Evolutionary conservation across 148 eudicot genomes (phyloP).

Genomic region (Cornus suecica): DNA sequence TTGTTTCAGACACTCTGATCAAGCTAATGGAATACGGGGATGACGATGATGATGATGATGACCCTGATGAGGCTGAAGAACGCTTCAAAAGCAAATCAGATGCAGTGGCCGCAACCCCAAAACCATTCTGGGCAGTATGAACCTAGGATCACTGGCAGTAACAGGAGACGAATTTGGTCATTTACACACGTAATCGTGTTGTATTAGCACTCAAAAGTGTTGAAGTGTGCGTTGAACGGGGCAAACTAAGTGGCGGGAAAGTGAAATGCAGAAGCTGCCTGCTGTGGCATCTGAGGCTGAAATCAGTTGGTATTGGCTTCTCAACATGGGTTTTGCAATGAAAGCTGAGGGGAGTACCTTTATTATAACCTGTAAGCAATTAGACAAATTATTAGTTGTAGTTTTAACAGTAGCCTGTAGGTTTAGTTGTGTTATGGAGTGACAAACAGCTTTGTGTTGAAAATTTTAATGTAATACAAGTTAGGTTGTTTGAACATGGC

Average conservation of each 20-base stretch:
- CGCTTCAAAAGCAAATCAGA: slow-evolving; percentile 23
- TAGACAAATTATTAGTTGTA: too few species aligned
- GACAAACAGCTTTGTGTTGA: too few species aligned
- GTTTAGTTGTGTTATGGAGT: too few species aligned
- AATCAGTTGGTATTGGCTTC: not conserved
- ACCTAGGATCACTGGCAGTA: not conserved
- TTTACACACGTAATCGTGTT: not conserved
- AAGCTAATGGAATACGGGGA: slow-evolving; percentile 92
- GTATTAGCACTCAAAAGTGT: not conserved
- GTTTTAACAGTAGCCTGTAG: too few species aligned
- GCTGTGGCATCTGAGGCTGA: not conserved
- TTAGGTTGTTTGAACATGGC: too few species aligned
- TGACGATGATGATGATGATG: slow-evolving; percentile 66
- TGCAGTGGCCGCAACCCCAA: slow-evolving; percentile 26
- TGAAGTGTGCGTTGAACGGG: not conserved
- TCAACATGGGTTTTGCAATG: not conserved
- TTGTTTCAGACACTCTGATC: slow-evolving; percentile 70
- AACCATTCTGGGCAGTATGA: slow-evolving; percentile 82
- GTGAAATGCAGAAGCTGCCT: not conserved
- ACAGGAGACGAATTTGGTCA: not conserved
- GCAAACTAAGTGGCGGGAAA: not conserved
- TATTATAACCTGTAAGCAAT: not conserved
- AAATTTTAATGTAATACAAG: too few species aligned
- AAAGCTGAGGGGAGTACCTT: not conserved
- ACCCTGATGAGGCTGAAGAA: slow-evolving; percentile 33